Percentiles rank a stretch among this genome's conserved stretches.
phyloP scores from a whole-genome alignment of 805 yeast species.

The Yarrowia porcina region DNA sequence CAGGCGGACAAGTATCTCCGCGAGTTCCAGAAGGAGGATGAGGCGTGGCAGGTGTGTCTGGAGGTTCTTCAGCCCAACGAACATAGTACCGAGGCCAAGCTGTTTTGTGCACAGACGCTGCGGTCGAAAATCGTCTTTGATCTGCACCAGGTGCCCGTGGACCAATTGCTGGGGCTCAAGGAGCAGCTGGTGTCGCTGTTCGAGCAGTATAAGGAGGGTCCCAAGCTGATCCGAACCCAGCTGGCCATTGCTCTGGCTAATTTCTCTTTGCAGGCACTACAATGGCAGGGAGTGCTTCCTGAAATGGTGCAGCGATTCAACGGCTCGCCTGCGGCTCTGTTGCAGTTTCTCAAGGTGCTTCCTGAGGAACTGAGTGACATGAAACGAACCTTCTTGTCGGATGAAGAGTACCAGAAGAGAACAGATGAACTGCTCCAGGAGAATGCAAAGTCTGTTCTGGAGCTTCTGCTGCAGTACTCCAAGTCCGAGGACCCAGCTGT shows the following conservation, averaged over 20 bases:
- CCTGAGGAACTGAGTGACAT: conserved; percentile 89
- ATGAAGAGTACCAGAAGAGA: conserved; percentile 70
- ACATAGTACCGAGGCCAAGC: conserved; percentile 53
- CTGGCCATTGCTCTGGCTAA: conserved; percentile 78
- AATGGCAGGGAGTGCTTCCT: conserved; percentile 67
- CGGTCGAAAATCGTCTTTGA: conserved; percentile 78
- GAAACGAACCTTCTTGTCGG: conserved; percentile 72
- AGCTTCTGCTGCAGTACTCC: conserved; percentile 54
- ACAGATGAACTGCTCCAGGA: conserved; percentile 58
- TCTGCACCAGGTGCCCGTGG: conserved; percentile 66
- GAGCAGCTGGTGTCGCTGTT: conserved; percentile 61
- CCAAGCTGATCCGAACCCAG: conserved; percentile 72
- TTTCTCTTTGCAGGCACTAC: conserved; percentile 69
- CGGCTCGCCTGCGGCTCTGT: conserved; percentile 45
- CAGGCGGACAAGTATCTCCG: conserved; percentile 60
- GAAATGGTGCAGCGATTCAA: conserved; percentile 59
- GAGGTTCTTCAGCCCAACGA: conserved; percentile 45
- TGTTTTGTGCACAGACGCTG: conserved; percentile 90
- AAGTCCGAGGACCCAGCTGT: conserved; percentile 38
- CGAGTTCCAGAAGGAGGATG: conserved; percentile 63
- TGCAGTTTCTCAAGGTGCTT: conserved; percentile 78
- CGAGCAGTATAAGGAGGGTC: conserved; percentile 40
- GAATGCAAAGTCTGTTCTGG: conserved; percentile 66
- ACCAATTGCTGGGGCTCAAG: conserved; percentile 59
- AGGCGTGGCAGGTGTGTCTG: conserved; percentile 74